Evolutionary conservation across 495 filamentous ascomycete species (phyloP).

Genomic region (Halenospora varia): DNA sequence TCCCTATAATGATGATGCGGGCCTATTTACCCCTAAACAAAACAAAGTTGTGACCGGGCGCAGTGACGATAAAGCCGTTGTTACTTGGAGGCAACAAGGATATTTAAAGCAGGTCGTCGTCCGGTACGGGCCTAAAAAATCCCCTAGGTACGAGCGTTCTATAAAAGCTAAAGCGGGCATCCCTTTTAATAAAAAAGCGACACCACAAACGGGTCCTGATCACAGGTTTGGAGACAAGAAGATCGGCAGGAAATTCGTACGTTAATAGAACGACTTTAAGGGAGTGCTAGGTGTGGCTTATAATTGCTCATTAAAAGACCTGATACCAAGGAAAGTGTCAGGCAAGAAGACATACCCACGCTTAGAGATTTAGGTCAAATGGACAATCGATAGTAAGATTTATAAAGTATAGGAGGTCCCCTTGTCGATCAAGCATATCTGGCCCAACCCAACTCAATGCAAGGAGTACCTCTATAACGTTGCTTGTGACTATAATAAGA

Average conservation of each 20-base stretch:
- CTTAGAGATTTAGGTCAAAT: no score
- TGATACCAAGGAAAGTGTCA: no score
- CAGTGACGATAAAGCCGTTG: not conserved
- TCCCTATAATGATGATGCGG: not conserved
- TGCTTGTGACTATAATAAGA: no score
- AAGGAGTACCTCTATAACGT: no score
- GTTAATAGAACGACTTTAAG: not conserved
- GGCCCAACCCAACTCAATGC: no score
- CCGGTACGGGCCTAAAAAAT: not conserved
- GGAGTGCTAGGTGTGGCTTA: not conserved
- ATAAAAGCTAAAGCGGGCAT: not conserved
- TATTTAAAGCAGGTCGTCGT: conserved; percentile 1
- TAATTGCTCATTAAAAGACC: no score
- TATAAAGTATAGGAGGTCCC: no score
- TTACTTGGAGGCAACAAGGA: not conserved
- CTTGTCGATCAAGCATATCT: no score
- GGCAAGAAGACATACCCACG: no score
- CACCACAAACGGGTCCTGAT: not conserved
- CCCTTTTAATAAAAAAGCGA: not conserved
- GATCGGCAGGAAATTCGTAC: not conserved
- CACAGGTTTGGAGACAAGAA: not conserved
- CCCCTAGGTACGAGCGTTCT: conserved; percentile 2
- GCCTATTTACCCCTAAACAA: not conserved
- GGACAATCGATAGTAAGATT: no score
- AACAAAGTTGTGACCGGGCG: not conserved